These are phyloP conservation scores for Heliamphora exappendiculata DNA, from an alignment of 148 eudicot species.

Conservation along the genomic window DNA sequence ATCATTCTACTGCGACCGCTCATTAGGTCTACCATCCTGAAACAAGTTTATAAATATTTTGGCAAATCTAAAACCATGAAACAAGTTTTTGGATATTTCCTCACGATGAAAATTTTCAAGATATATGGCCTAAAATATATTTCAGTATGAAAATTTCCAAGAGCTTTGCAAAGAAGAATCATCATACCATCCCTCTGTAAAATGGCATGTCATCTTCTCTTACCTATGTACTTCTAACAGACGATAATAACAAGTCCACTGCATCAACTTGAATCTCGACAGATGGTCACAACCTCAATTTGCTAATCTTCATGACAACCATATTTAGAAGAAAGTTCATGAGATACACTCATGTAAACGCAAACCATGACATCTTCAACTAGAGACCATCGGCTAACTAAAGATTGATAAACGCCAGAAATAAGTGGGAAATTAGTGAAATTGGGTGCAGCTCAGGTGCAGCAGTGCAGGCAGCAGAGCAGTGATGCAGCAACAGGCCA, in stretches of 20 bases:
- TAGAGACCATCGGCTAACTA: background rate
- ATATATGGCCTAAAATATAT: background rate
- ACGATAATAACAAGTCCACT: background rate
- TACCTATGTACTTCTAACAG: background rate
- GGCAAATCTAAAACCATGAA: background rate
- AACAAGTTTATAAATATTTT: background rate
- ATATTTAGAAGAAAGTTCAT: background rate
- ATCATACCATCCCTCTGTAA: background rate
- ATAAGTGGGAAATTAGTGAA: too few relatives aligned
- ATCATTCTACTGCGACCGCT: background rate
- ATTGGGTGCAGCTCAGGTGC: too few relatives aligned
- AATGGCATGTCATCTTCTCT: background rate
- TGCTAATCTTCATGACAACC: background rate
- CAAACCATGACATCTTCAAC: background rate
- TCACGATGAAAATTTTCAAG: background rate
- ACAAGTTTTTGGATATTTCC: background rate
- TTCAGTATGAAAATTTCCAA: too few relatives aligned
- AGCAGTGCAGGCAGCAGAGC: too few relatives aligned
- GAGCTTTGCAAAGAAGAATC: background rate
- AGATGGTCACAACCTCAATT: background rate
- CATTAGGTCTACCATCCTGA: background rate
- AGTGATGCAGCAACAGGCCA: too few relatives aligned
- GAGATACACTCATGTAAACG: background rate
- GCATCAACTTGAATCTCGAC: background rate
- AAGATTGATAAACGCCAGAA: too few relatives aligned